Evolutionary conservation across 352 stramenopile species (phyloP).

Genomic region (Pythium dissotocum): DNA sequence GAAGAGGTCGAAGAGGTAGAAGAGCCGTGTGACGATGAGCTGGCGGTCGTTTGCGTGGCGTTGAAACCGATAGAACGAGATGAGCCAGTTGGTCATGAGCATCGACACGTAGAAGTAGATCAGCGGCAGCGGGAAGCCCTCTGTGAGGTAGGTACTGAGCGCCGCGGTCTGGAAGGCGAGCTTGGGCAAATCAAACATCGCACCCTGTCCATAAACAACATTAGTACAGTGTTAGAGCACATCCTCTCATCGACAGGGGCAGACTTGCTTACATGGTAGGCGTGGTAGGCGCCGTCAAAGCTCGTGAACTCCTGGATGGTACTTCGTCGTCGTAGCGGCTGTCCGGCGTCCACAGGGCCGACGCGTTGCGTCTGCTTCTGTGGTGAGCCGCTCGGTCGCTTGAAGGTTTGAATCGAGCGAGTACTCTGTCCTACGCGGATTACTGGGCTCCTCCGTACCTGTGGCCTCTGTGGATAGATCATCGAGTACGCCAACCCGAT

Average conservation of each 20-base stretch:
- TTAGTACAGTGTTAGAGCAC: neutral
- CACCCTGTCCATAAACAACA: slow-evolving; percentile 12
- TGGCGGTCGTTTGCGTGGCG: slow-evolving; percentile 6
- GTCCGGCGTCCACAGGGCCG: neutral
- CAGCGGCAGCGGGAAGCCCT: slow-evolving; percentile 33
- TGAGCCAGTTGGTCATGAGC: slow-evolving; percentile 27
- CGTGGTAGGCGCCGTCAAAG: slow-evolving; percentile 16
- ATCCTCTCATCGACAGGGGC: neutral
- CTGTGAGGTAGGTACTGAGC: slow-evolving; percentile 22
- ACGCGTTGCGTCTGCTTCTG: neutral
- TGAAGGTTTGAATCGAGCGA: neutral
- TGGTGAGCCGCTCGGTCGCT: neutral
- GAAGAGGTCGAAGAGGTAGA: slow-evolving; percentile 35
- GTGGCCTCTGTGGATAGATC: neutral
- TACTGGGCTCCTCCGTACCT: neutral
- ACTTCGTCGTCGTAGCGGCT: neutral
- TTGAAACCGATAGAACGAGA: slow-evolving; percentile 37
- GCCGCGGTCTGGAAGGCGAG: slow-evolving; percentile 27
- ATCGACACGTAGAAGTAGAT: slow-evolving; percentile 29
- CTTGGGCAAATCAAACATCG: slow-evolving; percentile 29
- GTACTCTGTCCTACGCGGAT: neutral
- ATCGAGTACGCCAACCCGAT: neutral
- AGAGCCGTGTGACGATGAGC: slow-evolving; percentile 22
- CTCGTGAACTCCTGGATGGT: slow-evolving; percentile 9
- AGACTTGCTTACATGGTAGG: slow-evolving; percentile 16